phyloP scores from a whole-genome alignment of 768 basidiomycete species.

The Leccinum fibrillosum region DNA sequence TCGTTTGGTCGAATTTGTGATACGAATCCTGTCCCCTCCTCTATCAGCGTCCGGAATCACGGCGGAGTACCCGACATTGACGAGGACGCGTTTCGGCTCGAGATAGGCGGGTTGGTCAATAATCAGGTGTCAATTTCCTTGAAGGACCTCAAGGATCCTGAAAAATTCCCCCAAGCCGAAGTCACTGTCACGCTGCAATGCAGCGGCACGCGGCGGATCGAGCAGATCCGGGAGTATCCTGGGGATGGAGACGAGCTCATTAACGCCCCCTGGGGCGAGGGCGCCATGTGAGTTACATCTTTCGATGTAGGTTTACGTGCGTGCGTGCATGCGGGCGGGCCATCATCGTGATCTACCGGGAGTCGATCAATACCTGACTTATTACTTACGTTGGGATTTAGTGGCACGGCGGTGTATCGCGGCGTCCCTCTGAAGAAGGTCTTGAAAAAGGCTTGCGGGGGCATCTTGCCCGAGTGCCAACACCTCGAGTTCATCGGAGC shows the following conservation, averaged over 20 bases:
- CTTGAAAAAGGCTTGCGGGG: slow-evolving; percentile 50
- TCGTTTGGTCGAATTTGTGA: background rate
- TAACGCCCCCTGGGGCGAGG: slow-evolving; percentile 51
- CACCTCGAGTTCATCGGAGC: slow-evolving; percentile 57
- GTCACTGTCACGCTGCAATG: slow-evolving; percentile 55
- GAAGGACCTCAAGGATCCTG: slow-evolving; percentile 46
- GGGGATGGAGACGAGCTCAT: slow-evolving; percentile 55
- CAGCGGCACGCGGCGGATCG: slow-evolving; percentile 50
- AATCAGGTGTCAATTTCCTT: slow-evolving; percentile 41
- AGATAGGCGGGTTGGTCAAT: slow-evolving; percentile 51
- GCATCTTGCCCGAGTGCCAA: slow-evolving; percentile 43
- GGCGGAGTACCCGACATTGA: slow-evolving; percentile 51
- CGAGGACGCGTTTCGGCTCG: slow-evolving; percentile 44
- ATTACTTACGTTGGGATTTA: slow-evolving; percentile 11
- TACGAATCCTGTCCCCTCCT: background rate
- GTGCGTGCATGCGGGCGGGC: background rate
- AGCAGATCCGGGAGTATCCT: slow-evolving; percentile 50
- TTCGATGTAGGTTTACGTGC: background rate
- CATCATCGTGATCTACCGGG: background rate
- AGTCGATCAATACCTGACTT: background rate
- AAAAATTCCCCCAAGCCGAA: slow-evolving; percentile 33
- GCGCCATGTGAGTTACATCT: slow-evolving; percentile 40
- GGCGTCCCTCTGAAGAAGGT: slow-evolving; percentile 54
- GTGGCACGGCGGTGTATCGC: slow-evolving; percentile 50
- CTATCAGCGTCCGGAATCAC: slow-evolving; percentile 49